Evolutionary conservation across 2,329 filamentous ascomycete genomes (phyloP).

Genomic region (Didymella pomorum): DNA sequence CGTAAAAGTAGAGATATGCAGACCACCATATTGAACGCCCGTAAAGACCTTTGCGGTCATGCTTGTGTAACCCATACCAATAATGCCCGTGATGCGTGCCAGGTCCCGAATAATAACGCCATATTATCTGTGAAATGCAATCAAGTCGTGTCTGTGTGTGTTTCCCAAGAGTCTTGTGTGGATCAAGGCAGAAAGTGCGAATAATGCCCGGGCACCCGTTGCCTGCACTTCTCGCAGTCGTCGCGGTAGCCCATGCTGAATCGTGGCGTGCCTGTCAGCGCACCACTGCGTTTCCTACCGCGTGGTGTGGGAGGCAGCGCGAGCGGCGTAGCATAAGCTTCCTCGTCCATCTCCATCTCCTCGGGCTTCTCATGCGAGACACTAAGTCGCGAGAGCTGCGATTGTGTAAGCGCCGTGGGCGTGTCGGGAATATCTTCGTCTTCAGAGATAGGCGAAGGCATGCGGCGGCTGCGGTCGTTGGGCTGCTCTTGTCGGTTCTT

Average conservation of each 20-base stretch:
- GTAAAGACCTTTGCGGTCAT: slow-evolving; percentile 57
- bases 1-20: background rate
- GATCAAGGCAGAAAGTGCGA: slow-evolving; percentile 54
- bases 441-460: slow-evolving; percentile 54
- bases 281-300: slow-evolving; percentile 51
- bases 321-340: slow-evolving; percentile 22
- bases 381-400: slow-evolving; percentile 50
- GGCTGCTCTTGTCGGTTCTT: slow-evolving; percentile 33
- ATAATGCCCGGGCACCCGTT: slow-evolving; percentile 59
- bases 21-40: background rate
- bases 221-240: slow-evolving; percentile 59
- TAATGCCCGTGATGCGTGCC: background rate
- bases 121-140: background rate
- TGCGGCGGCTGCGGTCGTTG: slow-evolving; percentile 41
- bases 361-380: slow-evolving; percentile 40
- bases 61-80: background rate
- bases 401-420: slow-evolving; percentile 48
- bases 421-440: slow-evolving; percentile 50
- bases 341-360: slow-evolving; percentile 47
- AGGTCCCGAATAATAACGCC: background rate
- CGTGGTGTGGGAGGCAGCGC: slow-evolving; percentile 33
- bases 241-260: slow-evolving; percentile 60
- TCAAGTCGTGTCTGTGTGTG: background rate
- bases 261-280: slow-evolving; percentile 47
- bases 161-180: background rate